Percentiles rank a stretch among this genome's conserved stretches.
Conservation (phyloP, 2,329 filamentous ascomycete genomes). For the Arthroderma sp. region DNA sequence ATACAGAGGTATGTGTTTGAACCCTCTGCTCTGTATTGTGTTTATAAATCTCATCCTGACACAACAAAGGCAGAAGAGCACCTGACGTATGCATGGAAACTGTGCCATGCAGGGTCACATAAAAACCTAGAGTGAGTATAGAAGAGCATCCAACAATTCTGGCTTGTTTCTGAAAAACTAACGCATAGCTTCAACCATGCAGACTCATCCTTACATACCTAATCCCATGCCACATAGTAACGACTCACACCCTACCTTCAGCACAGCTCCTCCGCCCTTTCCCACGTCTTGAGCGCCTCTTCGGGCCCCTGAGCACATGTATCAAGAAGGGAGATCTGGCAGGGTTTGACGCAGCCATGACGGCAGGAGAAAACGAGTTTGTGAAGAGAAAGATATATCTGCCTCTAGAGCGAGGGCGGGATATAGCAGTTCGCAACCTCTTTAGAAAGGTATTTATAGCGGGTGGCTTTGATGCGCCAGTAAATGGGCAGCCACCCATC, state of each 20-base stretch:
- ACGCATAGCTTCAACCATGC: conserved; percentile 13
- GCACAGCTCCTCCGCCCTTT: conserved; percentile 57
- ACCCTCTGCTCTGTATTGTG: not conserved
- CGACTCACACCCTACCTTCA: conserved; percentile 71
- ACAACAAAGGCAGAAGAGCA: conserved; percentile 56
- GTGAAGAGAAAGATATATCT: conserved; percentile 89
- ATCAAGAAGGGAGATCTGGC: conserved; percentile 73
- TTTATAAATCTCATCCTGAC: not conserved
- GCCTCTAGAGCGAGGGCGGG: conserved; percentile 79
- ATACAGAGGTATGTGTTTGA: conserved; percentile 48
- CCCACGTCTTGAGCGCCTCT: conserved; percentile 62
- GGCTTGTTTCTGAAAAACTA: not conserved
- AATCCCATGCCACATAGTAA: conserved; percentile 84
- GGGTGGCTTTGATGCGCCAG: conserved; percentile 66
- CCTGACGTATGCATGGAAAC: conserved; percentile 65
- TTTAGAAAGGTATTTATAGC: conserved; percentile 81
- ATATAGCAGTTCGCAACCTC: conserved; percentile 83
- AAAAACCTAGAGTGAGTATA: conserved; percentile 64
- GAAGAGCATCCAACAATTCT: not conserved
- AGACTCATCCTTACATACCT: conserved; percentile 89
- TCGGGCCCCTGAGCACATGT: conserved; percentile 61
- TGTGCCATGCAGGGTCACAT: conserved; percentile 59
- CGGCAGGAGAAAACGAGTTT: conserved; percentile 77
- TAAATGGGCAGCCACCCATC: conserved; percentile 51
- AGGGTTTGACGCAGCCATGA: conserved; percentile 70